Percentiles rank a stretch among this genome's conserved stretches.
Conservation (phyloP, 2,329 filamentous ascomycete genomes). For the Cyphellophora europaea region DNA sequence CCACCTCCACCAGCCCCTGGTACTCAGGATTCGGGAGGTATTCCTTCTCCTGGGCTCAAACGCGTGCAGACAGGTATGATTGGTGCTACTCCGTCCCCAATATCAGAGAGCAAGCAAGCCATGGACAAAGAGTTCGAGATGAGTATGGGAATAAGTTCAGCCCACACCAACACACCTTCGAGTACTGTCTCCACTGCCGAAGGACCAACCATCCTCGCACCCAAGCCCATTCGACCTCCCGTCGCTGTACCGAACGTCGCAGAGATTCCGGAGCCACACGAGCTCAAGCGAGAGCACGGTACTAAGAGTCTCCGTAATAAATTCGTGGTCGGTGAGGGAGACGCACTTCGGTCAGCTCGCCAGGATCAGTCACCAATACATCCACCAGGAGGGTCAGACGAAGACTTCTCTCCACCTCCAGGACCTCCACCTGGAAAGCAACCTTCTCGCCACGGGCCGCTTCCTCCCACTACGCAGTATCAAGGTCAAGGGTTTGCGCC, state of each 20-base stretch:
- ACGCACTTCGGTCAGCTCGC: not conserved
- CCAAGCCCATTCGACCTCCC: slow-evolving; percentile 12
- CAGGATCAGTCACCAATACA: not conserved
- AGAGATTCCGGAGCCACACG: slow-evolving; percentile 4
- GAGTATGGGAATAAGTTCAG: slow-evolving; percentile 10
- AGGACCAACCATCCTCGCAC: slow-evolving; percentile 10
- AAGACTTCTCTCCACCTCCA: not conserved
- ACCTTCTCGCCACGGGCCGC: not conserved
- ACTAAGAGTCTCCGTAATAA: slow-evolving; percentile 1
- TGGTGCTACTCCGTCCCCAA: slow-evolving; percentile 2
- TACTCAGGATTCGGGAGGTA: slow-evolving; percentile 3
- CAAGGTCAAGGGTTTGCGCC: slow-evolving; percentile 1
- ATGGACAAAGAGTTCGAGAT: slow-evolving; percentile 19
- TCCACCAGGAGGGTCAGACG: not conserved
- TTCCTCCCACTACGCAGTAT: not conserved
- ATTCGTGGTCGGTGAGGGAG: not conserved
- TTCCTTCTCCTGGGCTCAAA: not conserved
- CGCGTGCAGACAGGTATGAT: slow-evolving; percentile 11
- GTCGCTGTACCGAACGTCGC: slow-evolving; percentile 8
- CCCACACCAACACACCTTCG: slow-evolving; percentile 1
- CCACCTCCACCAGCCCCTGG: not conserved
- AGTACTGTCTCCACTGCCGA: slow-evolving; percentile 2
- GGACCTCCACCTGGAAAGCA: not conserved
- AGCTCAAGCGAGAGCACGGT: slow-evolving; percentile 2
- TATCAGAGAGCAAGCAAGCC: slow-evolving; percentile 2